Conservation (phyloP, 306 rosid species). For the Corylus americana region DNA sequence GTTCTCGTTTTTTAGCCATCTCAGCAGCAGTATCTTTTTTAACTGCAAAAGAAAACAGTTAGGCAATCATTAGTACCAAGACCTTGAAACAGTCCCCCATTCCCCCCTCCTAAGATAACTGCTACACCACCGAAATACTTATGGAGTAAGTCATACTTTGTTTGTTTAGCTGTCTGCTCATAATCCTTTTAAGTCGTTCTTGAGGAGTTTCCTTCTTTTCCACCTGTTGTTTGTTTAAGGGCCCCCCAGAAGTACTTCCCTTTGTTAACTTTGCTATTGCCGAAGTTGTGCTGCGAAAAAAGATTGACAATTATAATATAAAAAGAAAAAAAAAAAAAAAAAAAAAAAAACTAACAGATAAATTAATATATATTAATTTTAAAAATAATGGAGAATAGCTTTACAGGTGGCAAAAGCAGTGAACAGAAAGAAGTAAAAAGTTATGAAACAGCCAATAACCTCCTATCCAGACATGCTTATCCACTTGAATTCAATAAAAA, state of each 20-base stretch:
- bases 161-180: conserved; percentile 90
- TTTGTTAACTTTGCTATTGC: conserved; percentile 77
- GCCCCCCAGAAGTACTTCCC: conserved; percentile 74
- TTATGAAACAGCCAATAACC: conserved; percentile 7
- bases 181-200: conserved; percentile 97
- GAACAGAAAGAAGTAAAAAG: not conserved
- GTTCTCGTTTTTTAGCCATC: conserved; percentile 85
- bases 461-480: not conserved
- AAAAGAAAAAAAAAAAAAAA: not conserved
- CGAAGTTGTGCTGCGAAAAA: conserved; percentile 67
- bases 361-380: no score
- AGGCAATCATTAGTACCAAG: not conserved
- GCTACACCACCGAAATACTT: conserved; percentile 26
- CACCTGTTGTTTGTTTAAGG: conserved; percentile 66
- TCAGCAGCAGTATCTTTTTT: conserved; percentile 96
- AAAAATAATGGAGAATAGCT: not conserved
- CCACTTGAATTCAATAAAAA: not conserved
- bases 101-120: conserved; percentile 9
- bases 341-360: not conserved
- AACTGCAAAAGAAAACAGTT: conserved; percentile 51
- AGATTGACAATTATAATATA: not conserved
- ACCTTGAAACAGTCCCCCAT: not conserved
- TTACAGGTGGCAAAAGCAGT: not conserved
- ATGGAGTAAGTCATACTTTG: conserved; percentile 61
- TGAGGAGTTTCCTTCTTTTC: conserved; percentile 99